Base-by-base conservation (phyloP, 345 rosid species). In the Eucalyptus sideroxylon region DNA sequence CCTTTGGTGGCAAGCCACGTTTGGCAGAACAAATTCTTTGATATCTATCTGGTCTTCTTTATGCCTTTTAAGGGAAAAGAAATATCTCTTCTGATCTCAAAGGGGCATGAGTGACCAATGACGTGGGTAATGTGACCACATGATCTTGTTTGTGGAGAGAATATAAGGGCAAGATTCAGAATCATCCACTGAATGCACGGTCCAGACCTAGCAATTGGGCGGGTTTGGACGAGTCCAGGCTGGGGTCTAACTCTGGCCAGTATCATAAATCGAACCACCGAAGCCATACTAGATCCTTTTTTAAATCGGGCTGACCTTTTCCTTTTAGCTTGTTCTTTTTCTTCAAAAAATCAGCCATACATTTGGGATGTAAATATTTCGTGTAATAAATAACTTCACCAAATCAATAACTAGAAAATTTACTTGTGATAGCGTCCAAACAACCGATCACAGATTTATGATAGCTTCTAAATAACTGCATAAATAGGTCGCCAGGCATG, bases 221-320 rank as follows among this genome's bases (percentile, higher is more conserved):
- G 30, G 62, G 30, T 56, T 56, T 56, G 60, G 60, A 56, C 62
- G 62, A 56, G 62, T 53, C 56, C 24, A 19, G 24, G 56, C 24
- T 3, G 0, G 56, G 24, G 56, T 53, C 56, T 53, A 53, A 19
- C 56, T 0, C 24, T 7, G 56, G 56, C 0, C 56, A 53, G 2
- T 53, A 7, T 53, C 56, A 53, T 53, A 53, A 53, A 53, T 19
- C 24, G 0, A 53, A 53, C 56, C 56, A 53, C 56, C 23, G 24
- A 53, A 53, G 56, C 56, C 56, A 19, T 53, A 7, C 56, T 53
- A 53, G 24, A 53, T 53, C 56, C 2, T 53, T 53, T 53, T 51
- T 51, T 7, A 51, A 51, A 51, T 7, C 56, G 9, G 23, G 56
- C 56, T 17, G 23, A 51, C 56, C 1, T 17, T 51, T 17, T 51